Evolutionary conservation across 371 early-diverging fungal species (phyloP).

Genomic region (Syncephalastrum sp.): DNA sequence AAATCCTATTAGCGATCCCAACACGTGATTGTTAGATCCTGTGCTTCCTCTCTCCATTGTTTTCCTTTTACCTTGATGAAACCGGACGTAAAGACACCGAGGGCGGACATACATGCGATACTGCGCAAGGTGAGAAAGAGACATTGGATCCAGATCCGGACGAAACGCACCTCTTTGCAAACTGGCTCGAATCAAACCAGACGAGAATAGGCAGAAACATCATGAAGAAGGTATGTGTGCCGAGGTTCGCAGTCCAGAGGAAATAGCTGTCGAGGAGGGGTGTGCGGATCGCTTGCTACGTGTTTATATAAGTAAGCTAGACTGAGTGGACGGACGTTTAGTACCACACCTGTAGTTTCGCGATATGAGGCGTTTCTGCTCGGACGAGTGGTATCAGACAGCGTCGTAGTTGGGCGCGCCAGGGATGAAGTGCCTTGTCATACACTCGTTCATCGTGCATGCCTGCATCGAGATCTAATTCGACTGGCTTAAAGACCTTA

Average conservation of each 20-base stretch:
- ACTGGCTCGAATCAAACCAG: constrained; percentile 65
- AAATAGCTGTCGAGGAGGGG: constrained; percentile 60
- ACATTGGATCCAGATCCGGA: not conserved
- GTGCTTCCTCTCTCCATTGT: not conserved
- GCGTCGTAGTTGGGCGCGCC: constrained; percentile 51
- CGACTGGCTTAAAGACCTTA: constrained; percentile 39
- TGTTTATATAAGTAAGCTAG: too few relatives aligned
- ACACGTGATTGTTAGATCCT: too few relatives aligned
- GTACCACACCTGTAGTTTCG: constrained; percentile 54
- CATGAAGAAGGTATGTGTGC: constrained; percentile 77
- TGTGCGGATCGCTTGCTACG: constrained; percentile 37
- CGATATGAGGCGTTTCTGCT: constrained; percentile 54
- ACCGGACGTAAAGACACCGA: constrained; percentile 70
- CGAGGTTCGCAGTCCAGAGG: constrained; percentile 64
- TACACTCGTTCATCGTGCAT: constrained; percentile 48
- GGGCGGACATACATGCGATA: constrained; percentile 49
- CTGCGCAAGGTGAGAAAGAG: constrained; percentile 15
- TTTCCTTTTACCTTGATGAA: constrained; percentile 57
- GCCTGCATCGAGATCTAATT: constrained; percentile 45
- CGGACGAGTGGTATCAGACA: constrained; percentile 52
- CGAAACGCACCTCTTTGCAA: constrained; percentile 52
- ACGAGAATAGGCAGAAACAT: constrained; percentile 67
- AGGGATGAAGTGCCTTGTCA: constrained; percentile 42
- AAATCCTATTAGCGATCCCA: constrained; percentile 52
- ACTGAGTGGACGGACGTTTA: too few relatives aligned